Base-by-base conservation (phyloP, 2,329 filamentous ascomycete genomes). In the Cytospora leucostoma region DNA sequence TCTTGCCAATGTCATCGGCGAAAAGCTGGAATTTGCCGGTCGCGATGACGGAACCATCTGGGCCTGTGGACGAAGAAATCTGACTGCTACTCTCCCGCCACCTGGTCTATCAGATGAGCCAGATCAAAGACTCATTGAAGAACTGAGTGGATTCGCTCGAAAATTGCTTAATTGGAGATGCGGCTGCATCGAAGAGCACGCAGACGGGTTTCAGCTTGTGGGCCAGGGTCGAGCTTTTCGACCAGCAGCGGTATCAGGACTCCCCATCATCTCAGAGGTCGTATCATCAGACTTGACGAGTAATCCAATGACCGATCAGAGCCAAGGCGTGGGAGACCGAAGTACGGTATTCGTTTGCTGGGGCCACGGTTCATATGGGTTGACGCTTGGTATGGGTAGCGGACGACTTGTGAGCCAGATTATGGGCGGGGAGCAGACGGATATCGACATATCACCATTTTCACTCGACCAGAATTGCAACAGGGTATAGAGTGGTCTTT, bases 321-420 rank as follows among this genome's bases (percentile, higher is more conserved):
- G 6, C n/a, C 35, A 34, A 13, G 19, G 8, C 47, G 38, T 1
- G n/a, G 21, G n/a, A 4, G 7, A 12, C 40, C 7, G 21, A 27
- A 50, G 40, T 13, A 2, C 11, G 10, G 35, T 59, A 3, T 37
- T 33, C 13, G 12, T 59, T 37, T 59, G 49, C 21, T 37, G 32
- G 38, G 56, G 56, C 37, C 56, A 59, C n/a, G 44, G 44, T 17
- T 59, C 44, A 11, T 59, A 51, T 3, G 56, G 38, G 32, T 37
- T 59, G 56, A 59, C 56, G 12, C 38, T 59, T 7, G 56, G 21
- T 40, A 51, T 51, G 21, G 56, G 44, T 8, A 59, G 44, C 35
- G 44, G 56, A 15, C 44, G 56, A 11, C 44, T 51, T 13, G 51
- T 51, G 44, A 52, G 56, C 49, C 56, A 59, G 17, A 27, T 61